Evolutionary conservation across 2,329 filamentous ascomycete species (phyloP).

Genomic region (Lachnellula arida): DNA sequence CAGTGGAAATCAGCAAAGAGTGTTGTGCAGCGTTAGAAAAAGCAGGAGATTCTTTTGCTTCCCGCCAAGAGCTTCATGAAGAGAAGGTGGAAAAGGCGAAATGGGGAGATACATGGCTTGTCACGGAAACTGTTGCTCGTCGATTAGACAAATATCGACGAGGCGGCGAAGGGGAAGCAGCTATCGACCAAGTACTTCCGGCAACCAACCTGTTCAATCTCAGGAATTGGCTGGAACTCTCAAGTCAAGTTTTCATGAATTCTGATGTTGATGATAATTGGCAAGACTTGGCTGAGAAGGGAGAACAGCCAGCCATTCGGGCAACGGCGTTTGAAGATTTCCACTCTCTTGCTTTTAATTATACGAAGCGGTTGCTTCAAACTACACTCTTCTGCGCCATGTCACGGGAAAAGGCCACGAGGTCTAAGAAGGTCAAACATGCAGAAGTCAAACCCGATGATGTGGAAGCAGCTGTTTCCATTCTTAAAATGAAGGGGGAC

Average conservation of each 20-base stretch:
- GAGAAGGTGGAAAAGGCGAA: conserved; percentile 52
- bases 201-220: conserved; percentile 55
- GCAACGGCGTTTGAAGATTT: conserved; percentile 75
- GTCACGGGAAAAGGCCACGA: conserved; percentile 55
- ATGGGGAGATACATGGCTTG: conserved; percentile 62
- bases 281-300: conserved; percentile 49
- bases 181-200: conserved; percentile 35
- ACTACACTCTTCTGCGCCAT: conserved; percentile 65
- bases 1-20: conserved; percentile 63
- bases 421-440: conserved; percentile 28
- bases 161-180: conserved; percentile 22
- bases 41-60: conserved; percentile 61
- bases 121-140: conserved; percentile 39
- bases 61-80: conserved; percentile 61
- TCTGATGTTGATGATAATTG: conserved; percentile 61
- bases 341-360: conserved; percentile 58
- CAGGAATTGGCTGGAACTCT: conserved; percentile 57
- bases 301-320: conserved; percentile 62
- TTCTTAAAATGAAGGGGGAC: conserved; percentile 46
- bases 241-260: conserved; percentile 73
- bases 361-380: conserved; percentile 68
- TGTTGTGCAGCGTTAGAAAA: conserved; percentile 63
- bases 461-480: conserved; percentile 49
- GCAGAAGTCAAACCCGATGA: conserved; percentile 29
- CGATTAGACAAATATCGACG: conserved; percentile 20